Base-by-base conservation (phyloP, 2,329 filamentous ascomycete species). In the Phialocephala subalpina region DNA sequence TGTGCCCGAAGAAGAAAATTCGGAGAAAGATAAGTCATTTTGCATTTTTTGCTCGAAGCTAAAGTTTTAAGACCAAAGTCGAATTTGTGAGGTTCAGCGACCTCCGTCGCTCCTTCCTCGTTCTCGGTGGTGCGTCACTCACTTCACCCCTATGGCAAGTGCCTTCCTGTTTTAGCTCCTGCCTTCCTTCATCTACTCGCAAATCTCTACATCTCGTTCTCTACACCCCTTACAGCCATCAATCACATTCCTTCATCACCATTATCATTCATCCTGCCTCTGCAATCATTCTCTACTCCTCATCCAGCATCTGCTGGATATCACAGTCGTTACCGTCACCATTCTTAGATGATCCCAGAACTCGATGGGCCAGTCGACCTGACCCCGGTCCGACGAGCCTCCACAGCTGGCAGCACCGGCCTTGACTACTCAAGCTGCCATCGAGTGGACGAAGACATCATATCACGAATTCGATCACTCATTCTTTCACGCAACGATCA, bases 361-460 rank as follows among this genome's bases (percentile, higher is more conserved):
- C 25, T 62, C 11, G 59, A 68, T 60, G 64, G 53, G 55, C 64
- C 69, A 49, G 62, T 65, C 61, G 66, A 67, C 53, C 52, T 58
- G 47, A 27, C 45, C 53, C 47, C 67, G 36, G 42, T 40, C 36
- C 65, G 69, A 53, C 66, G 63, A 63, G 56, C 66, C 56, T 72
- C 70, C 52, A 72, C 69, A 40, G 40, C 63, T 38, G 65, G 59
- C 38, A 70, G 67, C 58, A 69, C 69, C 29, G 68, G 68, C 8
- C 67, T 74, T 38, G 73, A 75, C 33, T 70, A 72, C 53, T 42
- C 65, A 14, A 72, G 57, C 52, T 64, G 62, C 59, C 65, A 58
- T 56, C 66, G 64, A 55, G 69, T 76, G 22, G 73, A 76, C 25
- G 72, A 73, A 35, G 75, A 75, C 58, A 74, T 76, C 40, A 60